phyloP scores from a whole-genome alignment of 176 grass and related monocot genomes.

The Carex cristatella region DNA sequence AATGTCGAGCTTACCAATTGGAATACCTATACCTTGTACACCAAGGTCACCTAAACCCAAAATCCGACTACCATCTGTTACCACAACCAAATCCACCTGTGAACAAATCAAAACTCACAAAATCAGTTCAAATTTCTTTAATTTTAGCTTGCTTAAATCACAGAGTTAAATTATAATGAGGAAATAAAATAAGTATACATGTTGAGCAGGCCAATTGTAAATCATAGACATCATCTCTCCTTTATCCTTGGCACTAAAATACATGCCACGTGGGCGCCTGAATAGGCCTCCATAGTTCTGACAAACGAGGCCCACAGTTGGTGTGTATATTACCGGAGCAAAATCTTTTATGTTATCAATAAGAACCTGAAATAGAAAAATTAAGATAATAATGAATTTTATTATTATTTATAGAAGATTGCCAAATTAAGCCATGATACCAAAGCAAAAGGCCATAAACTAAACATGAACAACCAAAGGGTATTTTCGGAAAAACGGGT shows the following conservation, averaged over 20 bases:
- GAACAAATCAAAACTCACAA: not conserved
- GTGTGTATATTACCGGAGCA: constrained; percentile 91
- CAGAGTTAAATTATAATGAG: not conserved
- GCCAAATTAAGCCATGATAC: not conserved
- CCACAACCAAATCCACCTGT: constrained; percentile 58
- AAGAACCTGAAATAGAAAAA: constrained; percentile 53
- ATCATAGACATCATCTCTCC: constrained; percentile 99
- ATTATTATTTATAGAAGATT: not conserved
- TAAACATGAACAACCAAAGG: not conserved
- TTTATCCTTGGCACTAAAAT: constrained; percentile 95
- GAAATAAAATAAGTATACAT: constrained; percentile 20
- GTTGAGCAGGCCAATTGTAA: constrained; percentile 85
- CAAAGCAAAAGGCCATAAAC: not conserved
- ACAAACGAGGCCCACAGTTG: constrained; percentile 88
- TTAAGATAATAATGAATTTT: not conserved
- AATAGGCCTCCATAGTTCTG: constrained; percentile 92
- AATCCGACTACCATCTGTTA: constrained; percentile 94
- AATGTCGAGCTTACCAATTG: constrained; percentile 97
- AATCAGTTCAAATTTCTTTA: not conserved
- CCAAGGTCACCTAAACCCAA: constrained; percentile 97
- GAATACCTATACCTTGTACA: constrained; percentile 98
- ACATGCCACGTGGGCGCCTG: constrained; percentile 92
- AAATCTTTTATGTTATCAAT: constrained; percentile 99
- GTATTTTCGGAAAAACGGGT: not conserved
- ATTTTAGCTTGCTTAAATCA: not conserved